Percentiles rank a stretch among this genome's conserved stretches.
These are phyloP conservation scores for Phytophthora boehmeriae DNA, from an alignment of 352 stramenopile species.

Conservation along the genomic window DNA sequence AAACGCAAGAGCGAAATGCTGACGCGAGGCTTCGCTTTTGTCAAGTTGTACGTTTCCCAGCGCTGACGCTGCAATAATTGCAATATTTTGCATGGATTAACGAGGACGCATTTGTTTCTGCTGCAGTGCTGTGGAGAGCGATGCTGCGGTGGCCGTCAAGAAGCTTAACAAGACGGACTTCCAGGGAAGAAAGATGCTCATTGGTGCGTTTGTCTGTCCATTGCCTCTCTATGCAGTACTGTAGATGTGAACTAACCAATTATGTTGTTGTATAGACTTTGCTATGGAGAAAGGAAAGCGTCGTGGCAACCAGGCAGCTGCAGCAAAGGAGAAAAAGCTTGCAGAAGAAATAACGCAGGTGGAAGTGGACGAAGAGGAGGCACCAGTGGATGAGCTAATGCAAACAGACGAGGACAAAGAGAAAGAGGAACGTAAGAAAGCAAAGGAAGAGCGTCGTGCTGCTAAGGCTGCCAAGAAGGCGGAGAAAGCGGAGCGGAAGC, in stretches of 20 bases:
- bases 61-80: no score
- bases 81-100: neutral
- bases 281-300: constrained; percentile 75
- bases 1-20: constrained; percentile 81
- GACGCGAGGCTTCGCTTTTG: constrained; percentile 86
- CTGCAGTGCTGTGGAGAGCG: constrained; percentile 70
- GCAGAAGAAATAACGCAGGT: constrained; percentile 18
- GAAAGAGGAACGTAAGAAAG: constrained; percentile 19
- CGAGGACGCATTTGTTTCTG: constrained; percentile 6
- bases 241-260: neutral
- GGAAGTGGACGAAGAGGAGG: constrained; percentile 21
- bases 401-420: constrained; percentile 17
- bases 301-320: constrained; percentile 18
- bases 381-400: constrained; percentile 22
- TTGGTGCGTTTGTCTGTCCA: constrained; percentile 54
- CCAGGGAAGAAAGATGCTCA: constrained; percentile 78
- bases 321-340: constrained; percentile 4
- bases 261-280: constrained; percentile 48
- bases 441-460: constrained; percentile 12
- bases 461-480: constrained; percentile 25
- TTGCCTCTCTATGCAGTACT: neutral
- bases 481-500: constrained; percentile 17
- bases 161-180: constrained; percentile 81
- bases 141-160: constrained; percentile 72
- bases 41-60: constrained; percentile 81